Evolutionary conservation across 192 early-diverging fungal genomes (phyloP).

Genomic region (Oehlia diaphana): DNA sequence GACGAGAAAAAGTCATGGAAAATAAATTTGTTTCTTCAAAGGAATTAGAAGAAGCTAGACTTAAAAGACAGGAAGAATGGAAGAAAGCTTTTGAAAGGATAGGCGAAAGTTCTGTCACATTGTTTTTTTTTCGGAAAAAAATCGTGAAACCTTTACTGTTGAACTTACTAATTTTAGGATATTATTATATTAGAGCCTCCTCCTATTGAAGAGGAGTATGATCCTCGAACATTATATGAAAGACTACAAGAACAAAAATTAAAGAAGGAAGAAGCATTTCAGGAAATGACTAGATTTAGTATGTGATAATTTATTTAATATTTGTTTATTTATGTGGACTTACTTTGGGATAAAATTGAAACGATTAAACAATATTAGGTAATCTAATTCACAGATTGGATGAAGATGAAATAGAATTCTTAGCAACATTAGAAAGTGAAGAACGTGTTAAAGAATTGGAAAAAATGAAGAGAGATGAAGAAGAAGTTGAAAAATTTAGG

Average conservation of each 20-base stretch:
- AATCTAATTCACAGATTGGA: constrained; percentile 68
- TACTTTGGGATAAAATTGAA: neutral
- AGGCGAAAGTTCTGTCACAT: constrained; percentile 30
- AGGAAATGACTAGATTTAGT: constrained; percentile 59
- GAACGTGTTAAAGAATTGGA: constrained; percentile 46
- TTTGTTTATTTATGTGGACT: neutral
- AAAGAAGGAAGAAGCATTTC: constrained; percentile 61
- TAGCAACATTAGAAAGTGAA: constrained; percentile 55
- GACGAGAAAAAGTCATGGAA: neutral
- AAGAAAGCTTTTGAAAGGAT: constrained; percentile 25
- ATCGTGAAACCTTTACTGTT: neutral
- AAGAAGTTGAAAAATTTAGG: constrained; percentile 51
- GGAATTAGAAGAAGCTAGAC: constrained; percentile 38
- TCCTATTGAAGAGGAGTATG: constrained; percentile 51
- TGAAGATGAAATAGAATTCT: constrained; percentile 68
- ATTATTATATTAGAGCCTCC: constrained; percentile 38
- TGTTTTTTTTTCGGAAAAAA: neutral
- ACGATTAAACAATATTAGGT: constrained; percentile 26
- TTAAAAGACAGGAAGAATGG: constrained; percentile 41
- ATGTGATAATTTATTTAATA: constrained; percentile 9
- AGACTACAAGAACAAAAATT: constrained; percentile 70
- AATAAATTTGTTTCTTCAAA: constrained; percentile 27
- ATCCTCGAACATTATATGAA: constrained; percentile 74
- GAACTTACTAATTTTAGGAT: neutral
- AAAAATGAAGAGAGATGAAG: constrained; percentile 42